Evolutionary conservation across 139 green algal species (phyloP).

Genomic region (Haematococcus lacustris): DNA sequence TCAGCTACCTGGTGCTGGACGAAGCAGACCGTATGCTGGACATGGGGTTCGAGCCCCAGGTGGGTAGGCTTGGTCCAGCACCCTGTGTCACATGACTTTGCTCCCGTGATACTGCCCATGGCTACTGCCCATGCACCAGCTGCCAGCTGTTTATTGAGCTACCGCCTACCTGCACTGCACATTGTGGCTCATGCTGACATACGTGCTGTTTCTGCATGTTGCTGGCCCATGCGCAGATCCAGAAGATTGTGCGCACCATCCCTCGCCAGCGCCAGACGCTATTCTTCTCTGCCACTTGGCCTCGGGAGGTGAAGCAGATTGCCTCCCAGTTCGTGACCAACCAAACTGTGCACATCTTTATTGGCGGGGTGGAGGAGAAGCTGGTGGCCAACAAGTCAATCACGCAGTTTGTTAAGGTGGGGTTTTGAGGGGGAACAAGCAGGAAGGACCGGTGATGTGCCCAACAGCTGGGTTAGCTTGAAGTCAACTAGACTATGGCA

Average conservation of each 20-base stretch:
- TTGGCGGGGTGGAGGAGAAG: constrained; percentile 82
- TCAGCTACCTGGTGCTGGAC: constrained; percentile 92
- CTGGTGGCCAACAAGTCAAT: constrained; percentile 89
- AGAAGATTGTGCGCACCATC: constrained; percentile 66
- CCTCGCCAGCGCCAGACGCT: constrained; percentile 78
- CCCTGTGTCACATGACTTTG: no score
- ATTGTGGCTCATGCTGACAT: no score
- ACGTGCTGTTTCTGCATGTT: no score
- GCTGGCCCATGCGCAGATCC: constrained; percentile 85
- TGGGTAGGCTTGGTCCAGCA: no score
- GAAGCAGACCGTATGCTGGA: constrained; percentile 98
- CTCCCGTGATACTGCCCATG: no score
- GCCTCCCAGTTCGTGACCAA: constrained; percentile 74
- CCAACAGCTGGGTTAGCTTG: no score
- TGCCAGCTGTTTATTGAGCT: no score
- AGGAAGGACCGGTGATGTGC: no score
- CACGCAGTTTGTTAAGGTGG: constrained; percentile 63
- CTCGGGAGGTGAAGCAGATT: constrained; percentile 81
- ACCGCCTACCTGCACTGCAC: no score
- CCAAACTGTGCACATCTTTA: constrained; percentile 79
- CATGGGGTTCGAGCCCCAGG: constrained; percentile 94
- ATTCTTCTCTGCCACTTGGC: constrained; percentile 89
- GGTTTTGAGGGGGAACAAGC: no score
- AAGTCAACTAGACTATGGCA: no score
- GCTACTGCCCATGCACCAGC: no score